phyloP scores from a whole-genome alignment of 306 rosid species.

The Quercus glauca region DNA sequence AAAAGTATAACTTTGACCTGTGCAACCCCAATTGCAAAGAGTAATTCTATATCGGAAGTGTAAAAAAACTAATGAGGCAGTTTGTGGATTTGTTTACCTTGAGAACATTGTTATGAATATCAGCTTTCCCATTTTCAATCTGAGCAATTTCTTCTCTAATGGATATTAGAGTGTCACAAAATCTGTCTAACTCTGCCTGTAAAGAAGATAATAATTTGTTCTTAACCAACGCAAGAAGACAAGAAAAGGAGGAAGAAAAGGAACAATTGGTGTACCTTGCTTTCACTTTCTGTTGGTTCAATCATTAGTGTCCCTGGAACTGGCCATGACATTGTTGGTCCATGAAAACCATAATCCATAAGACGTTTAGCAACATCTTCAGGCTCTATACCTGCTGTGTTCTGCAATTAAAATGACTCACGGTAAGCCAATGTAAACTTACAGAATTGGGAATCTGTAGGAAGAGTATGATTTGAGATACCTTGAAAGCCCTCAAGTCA shows the following conservation, averaged over 20 bases:
- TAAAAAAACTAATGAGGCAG: neutral
- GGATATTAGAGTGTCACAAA: conserved; percentile 88
- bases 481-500: conserved; percentile 98
- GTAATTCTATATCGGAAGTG: neutral
- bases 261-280: conserved; percentile 60
- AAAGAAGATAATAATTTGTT: conserved; percentile 11
- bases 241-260: conserved; percentile 3
- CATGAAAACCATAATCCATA: conserved; percentile 97
- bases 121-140: conserved; percentile 92
- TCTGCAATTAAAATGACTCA: conserved; percentile 39
- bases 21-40: no score
- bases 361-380: conserved; percentile 98
- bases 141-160: conserved; percentile 81
- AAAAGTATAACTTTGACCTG: no score
- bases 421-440: neutral
- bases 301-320: conserved; percentile 99
- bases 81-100: conserved; percentile 49
- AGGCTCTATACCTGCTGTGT: conserved; percentile 88
- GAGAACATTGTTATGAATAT: conserved; percentile 77
- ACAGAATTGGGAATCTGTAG: neutral
- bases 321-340: conserved; percentile 99
- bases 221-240: conserved; percentile 8
- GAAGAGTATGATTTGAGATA: conserved; percentile 24
- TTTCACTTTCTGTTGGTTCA: conserved; percentile 98
- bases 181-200: conserved; percentile 98